Percentiles rank a stretch among this genome's conserved stretches.
phyloP scores from a whole-genome alignment of 192 early-diverging fungal genomes.

The Thamnidium elegans region DNA sequence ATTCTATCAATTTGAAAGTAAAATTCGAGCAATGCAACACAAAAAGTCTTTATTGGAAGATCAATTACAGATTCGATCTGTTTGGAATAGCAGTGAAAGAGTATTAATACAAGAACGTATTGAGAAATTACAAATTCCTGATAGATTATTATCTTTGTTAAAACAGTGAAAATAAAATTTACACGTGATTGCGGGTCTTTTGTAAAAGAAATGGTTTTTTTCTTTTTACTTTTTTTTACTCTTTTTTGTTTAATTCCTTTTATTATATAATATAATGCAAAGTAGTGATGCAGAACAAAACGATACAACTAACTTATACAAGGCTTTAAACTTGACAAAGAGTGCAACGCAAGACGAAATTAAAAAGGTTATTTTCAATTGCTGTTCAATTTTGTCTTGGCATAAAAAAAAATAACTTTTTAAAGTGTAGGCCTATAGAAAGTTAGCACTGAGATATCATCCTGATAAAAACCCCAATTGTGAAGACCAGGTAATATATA shows the following conservation, averaged over 20 bases:
- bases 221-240: not conserved
- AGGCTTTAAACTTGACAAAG: constrained; percentile 39
- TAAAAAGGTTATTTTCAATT: constrained; percentile 33
- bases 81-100: constrained; percentile 29
- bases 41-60: constrained; percentile 26
- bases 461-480: constrained; percentile 55
- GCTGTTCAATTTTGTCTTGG: not conserved
- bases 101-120: not conserved
- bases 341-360: constrained; percentile 48
- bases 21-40: constrained; percentile 42
- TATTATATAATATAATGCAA: not conserved
- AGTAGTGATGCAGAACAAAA: not conserved
- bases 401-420: not conserved
- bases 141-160: not conserved
- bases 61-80: constrained; percentile 19
- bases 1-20: constrained; percentile 56
- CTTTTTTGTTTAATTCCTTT: not conserved
- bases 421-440: constrained; percentile 27
- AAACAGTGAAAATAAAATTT: not conserved
- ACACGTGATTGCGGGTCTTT: not conserved
- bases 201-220: not conserved
- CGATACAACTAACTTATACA: constrained; percentile 45
- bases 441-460: constrained; percentile 51
- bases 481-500: constrained; percentile 20
- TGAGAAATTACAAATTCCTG: not conserved